Evolutionary conservation across 176 grass and related monocot species (phyloP).

Genomic region (Rhynchospora breviuscula): DNA sequence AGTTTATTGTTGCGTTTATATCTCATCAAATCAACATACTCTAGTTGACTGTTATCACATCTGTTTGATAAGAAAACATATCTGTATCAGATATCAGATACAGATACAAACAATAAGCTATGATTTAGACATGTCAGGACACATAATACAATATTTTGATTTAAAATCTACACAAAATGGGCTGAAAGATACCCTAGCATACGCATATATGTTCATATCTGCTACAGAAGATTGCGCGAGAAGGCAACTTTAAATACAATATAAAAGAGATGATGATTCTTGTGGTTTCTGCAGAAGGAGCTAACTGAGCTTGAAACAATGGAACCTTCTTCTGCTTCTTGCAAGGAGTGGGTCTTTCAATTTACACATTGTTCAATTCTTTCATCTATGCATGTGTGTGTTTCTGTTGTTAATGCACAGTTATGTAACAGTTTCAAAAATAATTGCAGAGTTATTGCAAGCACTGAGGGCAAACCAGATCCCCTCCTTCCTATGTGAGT

Average conservation of each 20-base stretch:
- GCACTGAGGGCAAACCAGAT: constrained; percentile 79
- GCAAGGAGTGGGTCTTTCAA: constrained; percentile 67
- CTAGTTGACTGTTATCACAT: neutral
- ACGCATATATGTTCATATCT: neutral
- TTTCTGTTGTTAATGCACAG: constrained; percentile 14
- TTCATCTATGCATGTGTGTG: neutral
- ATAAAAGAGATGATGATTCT: constrained; percentile 6
- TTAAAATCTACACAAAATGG: neutral
- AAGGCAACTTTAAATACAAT: neutral
- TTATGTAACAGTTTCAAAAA: constrained; percentile 7
- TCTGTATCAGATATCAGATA: neutral
- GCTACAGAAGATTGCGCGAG: neutral
- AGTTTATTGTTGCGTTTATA: neutral
- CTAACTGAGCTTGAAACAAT: constrained; percentile 73
- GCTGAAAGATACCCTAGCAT: neutral
- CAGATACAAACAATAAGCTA: neutral
- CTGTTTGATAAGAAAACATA: neutral
- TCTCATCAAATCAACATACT: neutral
- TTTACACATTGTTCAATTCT: constrained; percentile 19
- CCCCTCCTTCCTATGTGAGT: constrained; percentile 86
- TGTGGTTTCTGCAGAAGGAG: constrained; percentile 51
- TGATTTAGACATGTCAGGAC: neutral
- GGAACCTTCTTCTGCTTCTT: constrained; percentile 68
- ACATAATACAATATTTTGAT: neutral
- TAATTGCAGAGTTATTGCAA: constrained; percentile 53